Percentiles rank a stretch among this genome's conserved stretches.
These are phyloP conservation scores for Rubia yunnanensis DNA, from an alignment of 257 asterid species.

Conservation along the genomic window DNA sequence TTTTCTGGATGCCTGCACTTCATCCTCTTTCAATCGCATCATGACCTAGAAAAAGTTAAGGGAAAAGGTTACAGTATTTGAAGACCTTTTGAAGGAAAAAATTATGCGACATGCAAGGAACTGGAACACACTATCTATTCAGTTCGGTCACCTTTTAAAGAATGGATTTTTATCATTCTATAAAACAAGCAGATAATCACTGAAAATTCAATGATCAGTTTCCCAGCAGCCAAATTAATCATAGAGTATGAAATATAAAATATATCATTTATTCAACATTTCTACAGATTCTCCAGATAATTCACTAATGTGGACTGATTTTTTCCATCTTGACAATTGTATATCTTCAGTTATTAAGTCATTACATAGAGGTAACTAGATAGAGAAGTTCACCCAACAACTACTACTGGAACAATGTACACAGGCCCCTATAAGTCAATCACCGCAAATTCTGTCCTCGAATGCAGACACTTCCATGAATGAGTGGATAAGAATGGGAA, in stretches of 20 bases:
- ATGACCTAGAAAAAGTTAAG: slow-evolving; percentile 46
- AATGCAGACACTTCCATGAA: no score
- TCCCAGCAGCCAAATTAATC: not conserved
- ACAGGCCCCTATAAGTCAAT: no score
- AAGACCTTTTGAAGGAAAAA: not conserved
- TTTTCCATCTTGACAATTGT: not conserved
- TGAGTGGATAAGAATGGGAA: not conserved
- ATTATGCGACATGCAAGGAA: not conserved
- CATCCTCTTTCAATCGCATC: slow-evolving; percentile 53
- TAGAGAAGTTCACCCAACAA: no score
- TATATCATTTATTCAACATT: not conserved
- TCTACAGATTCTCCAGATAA: not conserved
- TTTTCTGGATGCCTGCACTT: slow-evolving; percentile 29
- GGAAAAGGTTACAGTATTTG: not conserved
- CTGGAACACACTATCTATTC: not conserved
- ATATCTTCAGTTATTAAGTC: not conserved
- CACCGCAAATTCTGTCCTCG: no score
- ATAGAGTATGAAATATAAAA: not conserved
- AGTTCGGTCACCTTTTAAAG: not conserved
- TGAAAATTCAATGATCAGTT: not conserved
- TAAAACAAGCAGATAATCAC: not conserved
- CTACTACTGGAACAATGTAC: no score
- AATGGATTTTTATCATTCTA: not conserved
- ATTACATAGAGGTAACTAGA: not conserved
- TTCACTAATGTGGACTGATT: not conserved